Base-by-base conservation (phyloP, 768 basidiomycete species). In the Mycena amicta region DNA sequence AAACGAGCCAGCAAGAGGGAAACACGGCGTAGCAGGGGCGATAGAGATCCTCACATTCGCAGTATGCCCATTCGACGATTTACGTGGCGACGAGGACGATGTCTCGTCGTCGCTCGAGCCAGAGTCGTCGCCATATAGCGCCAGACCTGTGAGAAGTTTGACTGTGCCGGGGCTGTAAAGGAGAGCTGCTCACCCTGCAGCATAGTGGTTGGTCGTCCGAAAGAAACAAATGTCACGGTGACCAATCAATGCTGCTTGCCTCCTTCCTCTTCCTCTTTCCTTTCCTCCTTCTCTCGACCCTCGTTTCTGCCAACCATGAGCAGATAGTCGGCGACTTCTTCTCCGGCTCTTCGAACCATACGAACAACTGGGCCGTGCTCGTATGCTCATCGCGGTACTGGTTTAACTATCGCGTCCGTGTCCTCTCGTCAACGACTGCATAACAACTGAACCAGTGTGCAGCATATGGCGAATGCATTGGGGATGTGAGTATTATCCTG, bases 391-490 rank as follows among this genome's bases (percentile, higher is more conserved):
- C 95, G 4, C 72, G 95, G 56, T 96, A 95, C 71, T 98, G 95
- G 95, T 99, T 99, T 80, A 99, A 99, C 71, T 99, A 99, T 69
- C 79, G 96, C 41, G 96, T 97, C 68, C 52, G 89, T n/a, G n/a
- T n/a, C n/a, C n/a, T n/a, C n/a, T 81, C 16, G 22, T 5, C 18
- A 18, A 0, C 43, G 41, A 49, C 5, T 1, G 3, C 23, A n/a
- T 39, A 16, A 29, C 26, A 45, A 53, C 56, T 49, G 23, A 58
- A 15, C 13, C 31, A 20, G 26, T 58, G 16, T 30, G n/a, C 64
- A 98, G 95, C 97, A 98, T 72, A 98, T 98, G 94, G 88, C 97
- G 8, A 99, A 98, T 74, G 92, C 96, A 1, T 81, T 99, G 23
- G 95, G 95, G 69, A 98, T 99, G 95, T 93, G 68, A 66, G 82